Evolutionary conservation across 495 filamentous ascomycete genomes (phyloP), one percentile per base, ranked within the genome.

Genomic region (Cudoniella acicularis): DNA sequence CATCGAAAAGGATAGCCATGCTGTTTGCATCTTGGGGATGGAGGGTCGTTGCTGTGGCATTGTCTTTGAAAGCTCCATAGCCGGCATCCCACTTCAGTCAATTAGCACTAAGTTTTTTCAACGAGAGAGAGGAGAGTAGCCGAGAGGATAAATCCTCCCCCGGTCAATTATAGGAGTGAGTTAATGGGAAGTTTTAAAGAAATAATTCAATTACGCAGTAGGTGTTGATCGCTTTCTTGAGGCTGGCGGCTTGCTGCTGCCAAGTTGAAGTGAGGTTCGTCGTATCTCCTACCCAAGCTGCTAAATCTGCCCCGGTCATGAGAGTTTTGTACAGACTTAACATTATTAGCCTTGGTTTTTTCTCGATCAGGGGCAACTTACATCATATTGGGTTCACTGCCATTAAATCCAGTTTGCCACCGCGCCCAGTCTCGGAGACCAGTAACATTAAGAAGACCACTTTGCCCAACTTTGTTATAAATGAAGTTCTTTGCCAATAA

Each of bases 61-160:
- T 84, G 69, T 84, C 79, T 57, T 77, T 79, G 70, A 85, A 86
- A 17, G 81, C 79, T 3, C 81, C 79, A 54, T 74, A 78, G 6
- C 62, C 54, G 0, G 78, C 76, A 41, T 72, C 65, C 9, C 64
- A 55, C n/a, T n/a, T n/a, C n/a, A n/a, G n/a, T n/a, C n/a, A n/a
- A n/a, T n/a, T n/a, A n/a, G n/a, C n/a, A n/a, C n/a, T n/a, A n/a
- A n/a, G n/a, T n/a, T n/a, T n/a, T n/a, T n/a, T n/a, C n/a, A n/a
- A n/a, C n/a, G n/a, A n/a, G n/a, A n/a, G n/a, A n/a, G n/a, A n/a
- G n/a, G n/a, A n/a, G n/a, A n/a, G n/a, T n/a, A n/a, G n/a, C n/a
- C n/a, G n/a, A n/a, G n/a, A n/a, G n/a, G n/a, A n/a, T n/a, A n/a
- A n/a, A n/a, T n/a, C n/a, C n/a, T n/a, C n/a, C n/a, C n/a, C n/a